Conservation (phyloP, 805 yeast genomes). For the Sungouiella thailandica region DNA sequence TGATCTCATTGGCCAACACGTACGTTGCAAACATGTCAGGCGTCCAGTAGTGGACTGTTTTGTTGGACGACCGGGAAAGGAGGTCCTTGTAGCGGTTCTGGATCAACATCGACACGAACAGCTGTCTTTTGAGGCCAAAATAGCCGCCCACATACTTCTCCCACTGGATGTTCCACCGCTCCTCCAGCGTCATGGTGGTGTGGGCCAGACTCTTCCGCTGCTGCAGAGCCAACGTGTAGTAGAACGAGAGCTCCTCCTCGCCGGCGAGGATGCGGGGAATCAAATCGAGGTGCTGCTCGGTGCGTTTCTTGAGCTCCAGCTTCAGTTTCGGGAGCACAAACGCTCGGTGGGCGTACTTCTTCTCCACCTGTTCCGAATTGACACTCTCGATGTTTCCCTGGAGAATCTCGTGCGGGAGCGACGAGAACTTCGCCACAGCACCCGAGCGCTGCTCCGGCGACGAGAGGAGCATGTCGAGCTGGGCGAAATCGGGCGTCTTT, state of each 20-base stretch:
- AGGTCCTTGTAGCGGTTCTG: slow-evolving; percentile 20
- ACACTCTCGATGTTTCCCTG: slow-evolving; percentile 4
- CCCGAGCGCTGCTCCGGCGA: neutral
- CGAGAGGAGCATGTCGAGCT: slow-evolving; percentile 4
- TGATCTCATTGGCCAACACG: slow-evolving; percentile 61
- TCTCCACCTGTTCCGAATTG: slow-evolving; percentile 3
- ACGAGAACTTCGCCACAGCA: neutral
- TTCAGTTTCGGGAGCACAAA: slow-evolving; percentile 25
- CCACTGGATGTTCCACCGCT: slow-evolving; percentile 44
- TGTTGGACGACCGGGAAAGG: slow-evolving; percentile 20
- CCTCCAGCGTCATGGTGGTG: slow-evolving; percentile 42
- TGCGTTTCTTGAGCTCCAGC: slow-evolving; percentile 22
- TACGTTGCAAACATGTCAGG: slow-evolving; percentile 48
- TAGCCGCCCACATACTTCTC: slow-evolving; percentile 51
- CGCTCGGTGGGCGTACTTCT: slow-evolving; percentile 13
- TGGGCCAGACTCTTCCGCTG: slow-evolving; percentile 35
- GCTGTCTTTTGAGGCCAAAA: slow-evolving; percentile 56
- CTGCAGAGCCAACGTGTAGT: slow-evolving; percentile 45
- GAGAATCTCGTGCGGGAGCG: slow-evolving; percentile 4
- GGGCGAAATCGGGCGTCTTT: slow-evolving; percentile 1
- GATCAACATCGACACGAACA: slow-evolving; percentile 43
- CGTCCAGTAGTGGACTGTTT: slow-evolving; percentile 59
- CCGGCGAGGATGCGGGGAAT: slow-evolving; percentile 43
- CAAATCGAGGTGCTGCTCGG: slow-evolving; percentile 20
- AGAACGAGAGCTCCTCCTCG: slow-evolving; percentile 36